Conservation (phyloP, 192 early-diverging fungal species). For the Linnemannia hyalina region DNA sequence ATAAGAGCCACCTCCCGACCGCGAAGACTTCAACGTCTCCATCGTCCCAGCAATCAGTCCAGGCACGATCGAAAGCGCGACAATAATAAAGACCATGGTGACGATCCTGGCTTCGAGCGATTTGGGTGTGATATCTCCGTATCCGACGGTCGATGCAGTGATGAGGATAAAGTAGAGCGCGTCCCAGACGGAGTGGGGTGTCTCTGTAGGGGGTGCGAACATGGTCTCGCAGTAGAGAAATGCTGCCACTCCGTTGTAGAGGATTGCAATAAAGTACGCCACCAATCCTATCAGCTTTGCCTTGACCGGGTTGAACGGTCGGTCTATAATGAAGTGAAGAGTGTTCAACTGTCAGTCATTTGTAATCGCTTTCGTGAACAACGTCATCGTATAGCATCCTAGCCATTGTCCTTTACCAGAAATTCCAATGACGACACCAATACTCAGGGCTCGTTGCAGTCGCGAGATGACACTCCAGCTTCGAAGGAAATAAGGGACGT, state of each 20-base stretch:
- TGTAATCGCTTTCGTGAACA: background rate
- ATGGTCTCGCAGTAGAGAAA: constrained; percentile 73
- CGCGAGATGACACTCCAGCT: constrained; percentile 68
- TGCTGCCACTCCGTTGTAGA: constrained; percentile 72
- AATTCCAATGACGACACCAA: constrained; percentile 62
- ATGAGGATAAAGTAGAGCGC: constrained; percentile 73
- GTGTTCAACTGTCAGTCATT: background rate
- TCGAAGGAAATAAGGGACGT: constrained; percentile 75
- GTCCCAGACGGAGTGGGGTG: constrained; percentile 27
- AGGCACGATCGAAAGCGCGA: constrained; percentile 71
- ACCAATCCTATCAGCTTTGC: constrained; percentile 69
- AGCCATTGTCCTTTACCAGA: constrained; percentile 49
- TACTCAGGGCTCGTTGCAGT: constrained; percentile 68
- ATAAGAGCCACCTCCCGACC: constrained; percentile 48
- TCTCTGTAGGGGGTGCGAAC: constrained; percentile 46
- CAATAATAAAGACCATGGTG: constrained; percentile 71
- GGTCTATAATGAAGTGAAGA: constrained; percentile 32
- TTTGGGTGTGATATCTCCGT: constrained; percentile 76
- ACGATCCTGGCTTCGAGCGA: constrained; percentile 67
- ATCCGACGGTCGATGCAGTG: constrained; percentile 80
- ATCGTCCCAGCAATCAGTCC: constrained; percentile 63
- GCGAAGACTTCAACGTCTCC: constrained; percentile 48
- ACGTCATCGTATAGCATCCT: background rate
- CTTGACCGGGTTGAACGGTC: constrained; percentile 62
- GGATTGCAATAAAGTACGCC: constrained; percentile 61